Percentiles rank a stretch among this genome's conserved stretches.
Conservation (phyloP, 2,329 filamentous ascomycete species). For the Fusarium annulatum region DNA sequence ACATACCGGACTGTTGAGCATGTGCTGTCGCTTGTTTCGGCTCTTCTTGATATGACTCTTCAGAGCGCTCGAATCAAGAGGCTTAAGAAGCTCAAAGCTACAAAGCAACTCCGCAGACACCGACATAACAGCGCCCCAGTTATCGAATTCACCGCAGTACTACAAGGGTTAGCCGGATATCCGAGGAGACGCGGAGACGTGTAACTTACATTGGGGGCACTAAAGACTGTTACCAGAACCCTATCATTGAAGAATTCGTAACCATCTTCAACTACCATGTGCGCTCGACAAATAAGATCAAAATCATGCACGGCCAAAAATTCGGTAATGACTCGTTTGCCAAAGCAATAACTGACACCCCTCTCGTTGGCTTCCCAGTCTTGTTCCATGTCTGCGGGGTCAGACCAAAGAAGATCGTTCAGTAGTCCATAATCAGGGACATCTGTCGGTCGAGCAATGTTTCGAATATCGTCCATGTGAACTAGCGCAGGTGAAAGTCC, state of each 20-base stretch:
- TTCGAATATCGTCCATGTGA: constrained; percentile 98
- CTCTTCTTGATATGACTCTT: constrained; percentile 99
- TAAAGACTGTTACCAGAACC: constrained; percentile 95
- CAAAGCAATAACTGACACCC: constrained; percentile 98
- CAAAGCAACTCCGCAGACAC: constrained; percentile 93
- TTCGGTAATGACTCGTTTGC: constrained; percentile 97
- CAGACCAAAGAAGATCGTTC: constrained; percentile 96
- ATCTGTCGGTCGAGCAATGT: constrained; percentile 94
- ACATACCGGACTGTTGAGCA: constrained; percentile 95
- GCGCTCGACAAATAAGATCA: constrained; percentile 94
- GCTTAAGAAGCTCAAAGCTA: constrained; percentile 97
- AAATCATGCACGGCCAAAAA: constrained; percentile 96
- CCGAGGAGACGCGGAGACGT: not conserved
- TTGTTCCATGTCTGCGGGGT: constrained; percentile 96
- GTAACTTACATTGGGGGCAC: constrained; percentile 89
- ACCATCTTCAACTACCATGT: constrained; percentile 99
- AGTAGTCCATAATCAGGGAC: constrained; percentile 96
- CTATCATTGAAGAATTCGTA: constrained; percentile 99
- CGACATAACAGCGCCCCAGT: constrained; percentile 99
- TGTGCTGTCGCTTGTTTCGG: constrained; percentile 91
- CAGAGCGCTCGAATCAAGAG: constrained; percentile 91
- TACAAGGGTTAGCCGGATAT: constrained; percentile 54
- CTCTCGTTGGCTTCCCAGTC: constrained; percentile 98
- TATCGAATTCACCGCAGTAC: constrained; percentile 99
- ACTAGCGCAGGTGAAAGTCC: constrained; percentile 90